phyloP scores from a whole-genome alignment of 305 asterid species.

The Caryopteris hybrid region DNA sequence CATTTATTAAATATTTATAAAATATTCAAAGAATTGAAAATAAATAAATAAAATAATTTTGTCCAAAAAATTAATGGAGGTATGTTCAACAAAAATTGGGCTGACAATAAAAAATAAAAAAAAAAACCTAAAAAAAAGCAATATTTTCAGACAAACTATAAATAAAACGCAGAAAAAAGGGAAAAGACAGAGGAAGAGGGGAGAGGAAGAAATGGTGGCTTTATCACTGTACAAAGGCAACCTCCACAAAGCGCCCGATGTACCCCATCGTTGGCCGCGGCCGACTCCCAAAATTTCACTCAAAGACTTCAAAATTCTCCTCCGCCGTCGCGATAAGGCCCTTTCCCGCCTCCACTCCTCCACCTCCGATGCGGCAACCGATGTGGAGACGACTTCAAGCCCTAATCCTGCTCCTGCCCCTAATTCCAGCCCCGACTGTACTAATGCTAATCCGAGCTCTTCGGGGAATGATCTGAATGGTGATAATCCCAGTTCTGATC shows the following conservation, averaged over 20 bases:
- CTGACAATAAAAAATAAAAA: too few relatives aligned
- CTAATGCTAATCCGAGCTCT: slow-evolving; percentile 1
- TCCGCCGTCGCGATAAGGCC: slow-evolving; percentile 68
- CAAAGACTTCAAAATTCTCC: slow-evolving; percentile 57
- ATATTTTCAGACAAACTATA: too few relatives aligned
- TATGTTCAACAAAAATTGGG: too few relatives aligned
- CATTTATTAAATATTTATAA: too few relatives aligned
- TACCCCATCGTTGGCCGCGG: slow-evolving; percentile 61
- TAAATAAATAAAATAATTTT: too few relatives aligned
- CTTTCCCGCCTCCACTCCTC: slow-evolving; percentile 50
- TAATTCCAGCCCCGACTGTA: slow-evolving; percentile 11
- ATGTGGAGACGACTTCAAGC: slow-evolving; percentile 27
- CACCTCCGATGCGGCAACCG: slow-evolving; percentile 5
- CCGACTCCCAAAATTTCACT: slow-evolving; percentile 55
- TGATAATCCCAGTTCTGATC: slow-evolving; percentile 18
- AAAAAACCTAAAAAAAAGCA: too few relatives aligned
- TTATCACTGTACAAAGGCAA: slow-evolving; percentile 80
- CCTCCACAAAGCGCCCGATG: slow-evolving; percentile 67
- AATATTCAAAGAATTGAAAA: too few relatives aligned
- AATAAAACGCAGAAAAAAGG: background rate
- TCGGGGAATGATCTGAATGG: background rate
- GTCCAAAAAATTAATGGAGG: too few relatives aligned
- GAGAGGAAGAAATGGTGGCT: slow-evolving; percentile 49
- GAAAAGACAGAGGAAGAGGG: background rate
- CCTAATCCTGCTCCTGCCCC: slow-evolving; percentile 27